phyloP scores from a whole-genome alignment of 345 rosid genomes.

The Fremontodendron californicum region DNA sequence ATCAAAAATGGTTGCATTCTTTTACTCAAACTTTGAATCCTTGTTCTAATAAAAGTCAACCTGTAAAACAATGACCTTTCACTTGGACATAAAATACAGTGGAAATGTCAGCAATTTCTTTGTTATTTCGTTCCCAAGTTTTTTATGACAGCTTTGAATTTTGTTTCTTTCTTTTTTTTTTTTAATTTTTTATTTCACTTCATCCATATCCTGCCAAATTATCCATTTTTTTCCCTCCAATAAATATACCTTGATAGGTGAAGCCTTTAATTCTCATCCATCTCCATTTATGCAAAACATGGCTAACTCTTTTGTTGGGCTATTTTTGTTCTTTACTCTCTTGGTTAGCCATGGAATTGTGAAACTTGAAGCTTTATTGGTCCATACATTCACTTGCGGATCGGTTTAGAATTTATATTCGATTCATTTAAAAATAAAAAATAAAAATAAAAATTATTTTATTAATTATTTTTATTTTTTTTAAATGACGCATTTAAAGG shows the following conservation, averaged over 20 bases:
- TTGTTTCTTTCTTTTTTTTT: not conserved
- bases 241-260: not conserved
- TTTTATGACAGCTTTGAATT: not conserved
- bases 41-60: not conserved
- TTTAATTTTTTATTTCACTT: not conserved
- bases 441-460: too few relatives aligned
- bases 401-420: too few relatives aligned
- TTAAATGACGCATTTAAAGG: too few relatives aligned
- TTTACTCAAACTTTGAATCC: not conserved
- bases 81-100: not conserved
- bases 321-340: constrained; percentile 32
- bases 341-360: constrained; percentile 36
- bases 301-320: constrained; percentile 2
- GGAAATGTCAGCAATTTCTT: constrained; percentile 3
- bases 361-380: constrained; percentile 46
- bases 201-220: too few relatives aligned
- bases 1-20: not conserved
- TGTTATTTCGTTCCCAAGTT: not conserved
- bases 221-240: not conserved
- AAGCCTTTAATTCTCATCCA: not conserved
- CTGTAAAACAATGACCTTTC: not conserved
- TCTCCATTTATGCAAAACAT: not conserved
- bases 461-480: too few relatives aligned
- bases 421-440: too few relatives aligned
- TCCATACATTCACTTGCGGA: too few relatives aligned